These are phyloP conservation scores for Zelopaecilomyces penicillatus DNA, from an alignment of 2,329 filamentous ascomycete species.

Conservation along the genomic window DNA sequence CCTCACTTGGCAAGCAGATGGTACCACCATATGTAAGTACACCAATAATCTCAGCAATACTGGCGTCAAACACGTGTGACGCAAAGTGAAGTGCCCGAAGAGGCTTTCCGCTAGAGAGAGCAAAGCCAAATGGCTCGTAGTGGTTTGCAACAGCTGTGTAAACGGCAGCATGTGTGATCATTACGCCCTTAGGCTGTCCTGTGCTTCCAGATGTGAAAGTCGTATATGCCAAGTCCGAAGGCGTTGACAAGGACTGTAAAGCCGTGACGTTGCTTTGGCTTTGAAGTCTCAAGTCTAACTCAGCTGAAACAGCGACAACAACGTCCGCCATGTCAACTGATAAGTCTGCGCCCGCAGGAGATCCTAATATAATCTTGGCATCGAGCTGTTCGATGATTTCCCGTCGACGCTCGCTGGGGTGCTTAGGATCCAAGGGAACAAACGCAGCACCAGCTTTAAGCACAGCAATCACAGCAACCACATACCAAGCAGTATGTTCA, in stretches of 20 bases:
- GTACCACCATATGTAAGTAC: conserved; percentile 7
- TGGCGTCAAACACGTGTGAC: conserved; percentile 6
- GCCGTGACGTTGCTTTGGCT: conserved; percentile 2
- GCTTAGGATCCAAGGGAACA: not conserved
- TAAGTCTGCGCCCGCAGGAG: not conserved
- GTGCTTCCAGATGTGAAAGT: conserved; percentile 1
- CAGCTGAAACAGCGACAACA: conserved; percentile 1
- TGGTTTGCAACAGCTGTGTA: not conserved
- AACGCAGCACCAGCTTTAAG: conserved; percentile 6
- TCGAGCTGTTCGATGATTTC: not conserved
- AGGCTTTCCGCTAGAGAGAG: no score
- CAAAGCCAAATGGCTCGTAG: not conserved
- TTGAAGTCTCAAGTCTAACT: not conserved
- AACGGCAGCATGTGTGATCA: not conserved
- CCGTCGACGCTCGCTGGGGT: not conserved
- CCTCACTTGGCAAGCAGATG: conserved; percentile 11
- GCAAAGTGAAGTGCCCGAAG: conserved; percentile 7
- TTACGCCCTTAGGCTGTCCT: not conserved
- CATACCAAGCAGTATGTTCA: conserved; percentile 7
- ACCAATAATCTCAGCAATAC: conserved; percentile 4
- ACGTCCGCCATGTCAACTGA: not conserved
- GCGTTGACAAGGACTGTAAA: not conserved
- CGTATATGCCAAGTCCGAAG: not conserved
- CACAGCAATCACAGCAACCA: conserved; percentile 3
- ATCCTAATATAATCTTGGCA: not conserved